Base-by-base conservation (phyloP, 2,329 filamentous ascomycete species). In the Epichloe coenophiala region DNA sequence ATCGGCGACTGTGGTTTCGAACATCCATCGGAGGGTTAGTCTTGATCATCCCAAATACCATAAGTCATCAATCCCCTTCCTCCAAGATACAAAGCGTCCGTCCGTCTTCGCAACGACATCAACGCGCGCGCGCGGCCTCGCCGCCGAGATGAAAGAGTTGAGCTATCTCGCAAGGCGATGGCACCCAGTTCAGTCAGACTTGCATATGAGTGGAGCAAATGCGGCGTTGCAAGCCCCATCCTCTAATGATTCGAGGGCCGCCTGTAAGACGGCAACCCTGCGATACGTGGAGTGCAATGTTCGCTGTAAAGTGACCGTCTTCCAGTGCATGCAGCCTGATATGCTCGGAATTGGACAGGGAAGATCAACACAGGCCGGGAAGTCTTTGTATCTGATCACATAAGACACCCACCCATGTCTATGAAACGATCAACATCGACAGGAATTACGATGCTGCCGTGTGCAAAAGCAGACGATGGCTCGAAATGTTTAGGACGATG, bases 1-100 rank as follows among this genome's bases (percentile, higher is more conserved):
- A 98, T 98, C 72, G 93, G 90, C 80, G 93, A 98, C 80, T 97
- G 93, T 85, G 93, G 93, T 77, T 98, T 98, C 89, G 93, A 98
- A 81, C 93, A 98, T 96, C 93, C 93, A 80, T 98, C 93, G 86
- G 93, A 97, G 89, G 93, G 93, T 98, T 90, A 98, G 93, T 98
- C 83, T 61, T 75, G 69, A 68, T 46, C 68, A 65, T 72, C 69
- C 70, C 75, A 73, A 71, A 71, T 76, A 70, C 68, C 70, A 69
- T 71, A 75, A 73, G 68, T 74, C 70, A 64, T 65, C 60, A 66
- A 60, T 66, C 68, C 70, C 75, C 75, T 71, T 72, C 74, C 75
- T 74, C 77, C 77, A 83, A 81, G 37, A 31, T 43, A 35, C 46
- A 51, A 51, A 39, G 74, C 73, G 75, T 83, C 75, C 78, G 77